Conservation (phyloP, 2,329 filamentous ascomycete species). For the Apiospora kogelbergensis region DNA sequence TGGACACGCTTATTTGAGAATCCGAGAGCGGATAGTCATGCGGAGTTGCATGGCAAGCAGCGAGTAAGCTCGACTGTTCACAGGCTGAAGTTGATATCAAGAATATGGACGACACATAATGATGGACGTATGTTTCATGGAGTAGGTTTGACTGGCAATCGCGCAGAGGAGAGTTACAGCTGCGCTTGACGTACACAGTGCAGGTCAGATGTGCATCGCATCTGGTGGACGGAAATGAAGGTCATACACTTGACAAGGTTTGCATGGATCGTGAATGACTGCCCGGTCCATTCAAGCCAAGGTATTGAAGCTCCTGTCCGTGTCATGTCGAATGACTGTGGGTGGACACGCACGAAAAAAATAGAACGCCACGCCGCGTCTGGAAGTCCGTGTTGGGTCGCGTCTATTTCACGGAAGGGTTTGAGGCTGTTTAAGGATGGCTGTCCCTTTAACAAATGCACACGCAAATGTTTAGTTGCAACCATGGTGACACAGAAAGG, state of each 20-base stretch:
- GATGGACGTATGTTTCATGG: neutral
- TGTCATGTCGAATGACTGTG: constrained; percentile 6
- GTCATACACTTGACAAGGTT: constrained; percentile 3
- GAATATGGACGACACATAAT: neutral
- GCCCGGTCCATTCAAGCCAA: neutral
- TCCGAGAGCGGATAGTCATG: neutral
- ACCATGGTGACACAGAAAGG: constrained; percentile 2
- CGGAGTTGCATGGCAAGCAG: neutral
- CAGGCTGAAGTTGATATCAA: neutral
- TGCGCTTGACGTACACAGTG: neutral
- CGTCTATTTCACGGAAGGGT: neutral
- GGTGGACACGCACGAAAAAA: neutral
- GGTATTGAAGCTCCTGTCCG: constrained; percentile 1
- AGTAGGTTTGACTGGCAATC: neutral
- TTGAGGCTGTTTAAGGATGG: neutral
- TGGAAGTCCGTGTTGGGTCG: neutral
- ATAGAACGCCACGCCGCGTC: neutral
- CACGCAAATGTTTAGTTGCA: neutral
- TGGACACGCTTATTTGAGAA: neutral
- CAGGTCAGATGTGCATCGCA: neutral
- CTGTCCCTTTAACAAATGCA: neutral
- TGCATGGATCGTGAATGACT: constrained; percentile 1
- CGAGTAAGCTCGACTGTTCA: neutral
- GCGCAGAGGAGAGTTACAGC: constrained; percentile 2
- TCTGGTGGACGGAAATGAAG: neutral